Conservation (phyloP, 352 stramenopile species). For the Phytophthora nicotianae region DNA sequence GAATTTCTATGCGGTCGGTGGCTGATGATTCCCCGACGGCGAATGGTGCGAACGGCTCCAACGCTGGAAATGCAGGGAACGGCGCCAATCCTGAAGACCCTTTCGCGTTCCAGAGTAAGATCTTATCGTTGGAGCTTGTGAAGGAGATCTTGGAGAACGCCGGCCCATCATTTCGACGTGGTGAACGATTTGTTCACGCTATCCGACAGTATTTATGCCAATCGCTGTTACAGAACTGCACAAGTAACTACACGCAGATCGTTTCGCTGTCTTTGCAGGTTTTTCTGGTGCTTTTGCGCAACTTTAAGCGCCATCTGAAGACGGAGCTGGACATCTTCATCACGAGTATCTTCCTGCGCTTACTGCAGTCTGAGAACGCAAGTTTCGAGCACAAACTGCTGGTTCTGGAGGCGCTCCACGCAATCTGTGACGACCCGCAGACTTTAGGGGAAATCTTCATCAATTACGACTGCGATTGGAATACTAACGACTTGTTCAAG, state of each 20-base stretch:
- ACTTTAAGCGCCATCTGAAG: conserved; percentile 96
- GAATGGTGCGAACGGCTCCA: conserved; percentile 26
- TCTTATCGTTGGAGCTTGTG: conserved; percentile 97
- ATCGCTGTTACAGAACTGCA: conserved; percentile 98
- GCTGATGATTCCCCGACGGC: conserved; percentile 95
- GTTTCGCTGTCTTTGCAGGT: conserved; percentile 97
- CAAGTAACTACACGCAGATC: conserved; percentile 96
- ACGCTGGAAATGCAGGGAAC: conserved; percentile 25
- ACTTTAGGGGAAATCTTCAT: conserved; percentile 98
- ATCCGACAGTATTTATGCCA: conserved; percentile 97
- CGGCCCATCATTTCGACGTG: conserved; percentile 93
- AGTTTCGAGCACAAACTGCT: conserved; percentile 98
- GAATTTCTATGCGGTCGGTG: conserved; percentile 91
- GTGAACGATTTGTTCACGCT: conserved; percentile 97
- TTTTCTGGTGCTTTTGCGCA: conserved; percentile 96
- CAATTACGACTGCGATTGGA: conserved; percentile 99
- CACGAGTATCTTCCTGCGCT: conserved; percentile 97
- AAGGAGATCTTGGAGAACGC: conserved; percentile 97
- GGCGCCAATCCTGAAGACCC: conserved; percentile 80
- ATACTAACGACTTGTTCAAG: conserved; percentile 97
- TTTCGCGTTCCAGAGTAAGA: conserved; percentile 96
- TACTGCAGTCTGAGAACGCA: conserved; percentile 97
- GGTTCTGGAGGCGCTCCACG: conserved; percentile 96
- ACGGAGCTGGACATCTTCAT: conserved; percentile 99
- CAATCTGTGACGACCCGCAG: conserved; percentile 94